Evolutionary conservation across 1,139 yeast genomes (phyloP).

Genomic region (Scheffersomyces insectosa): DNA sequence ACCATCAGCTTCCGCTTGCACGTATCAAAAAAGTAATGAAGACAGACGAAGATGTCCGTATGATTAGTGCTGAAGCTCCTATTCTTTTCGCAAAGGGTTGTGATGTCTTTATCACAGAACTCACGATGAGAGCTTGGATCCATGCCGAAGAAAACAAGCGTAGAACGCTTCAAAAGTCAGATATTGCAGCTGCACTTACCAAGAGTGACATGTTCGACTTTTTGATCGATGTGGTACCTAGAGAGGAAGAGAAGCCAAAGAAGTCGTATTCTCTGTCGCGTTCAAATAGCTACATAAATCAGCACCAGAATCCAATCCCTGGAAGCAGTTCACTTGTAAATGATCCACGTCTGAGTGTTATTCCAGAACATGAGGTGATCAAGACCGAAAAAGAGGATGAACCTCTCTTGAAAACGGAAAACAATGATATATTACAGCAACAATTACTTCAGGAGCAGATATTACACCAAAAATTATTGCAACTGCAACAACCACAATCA

Average conservation of each 20-base stretch:
- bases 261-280: conserved; percentile 24
- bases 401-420: conserved; percentile 11
- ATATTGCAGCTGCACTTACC: conserved; percentile 92
- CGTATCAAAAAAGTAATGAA: conserved; percentile 96
- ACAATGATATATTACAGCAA: conserved; percentile 12
- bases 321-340: conserved; percentile 4
- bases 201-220: conserved; percentile 97
- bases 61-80: conserved; percentile 98
- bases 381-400: conserved; percentile 4
- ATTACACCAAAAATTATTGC: conserved; percentile 12
- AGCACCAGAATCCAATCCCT: conserved; percentile 7
- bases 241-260: conserved; percentile 68
- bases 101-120: conserved; percentile 92
- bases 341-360: background rate
- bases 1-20: conserved; percentile 92
- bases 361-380: background rate
- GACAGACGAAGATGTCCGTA: conserved; percentile 94
- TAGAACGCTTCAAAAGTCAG: conserved; percentile 88
- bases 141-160: conserved; percentile 96
- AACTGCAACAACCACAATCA: conserved; percentile 10
- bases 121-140: conserved; percentile 98
- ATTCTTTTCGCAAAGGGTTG: conserved; percentile 96
- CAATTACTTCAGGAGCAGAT: conserved; percentile 16
- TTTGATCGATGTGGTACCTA: conserved; percentile 90
- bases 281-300: conserved; percentile 13